phyloP scores from a whole-genome alignment of 1,284 basidiomycete species.

The Singerocomus inundabilis region DNA sequence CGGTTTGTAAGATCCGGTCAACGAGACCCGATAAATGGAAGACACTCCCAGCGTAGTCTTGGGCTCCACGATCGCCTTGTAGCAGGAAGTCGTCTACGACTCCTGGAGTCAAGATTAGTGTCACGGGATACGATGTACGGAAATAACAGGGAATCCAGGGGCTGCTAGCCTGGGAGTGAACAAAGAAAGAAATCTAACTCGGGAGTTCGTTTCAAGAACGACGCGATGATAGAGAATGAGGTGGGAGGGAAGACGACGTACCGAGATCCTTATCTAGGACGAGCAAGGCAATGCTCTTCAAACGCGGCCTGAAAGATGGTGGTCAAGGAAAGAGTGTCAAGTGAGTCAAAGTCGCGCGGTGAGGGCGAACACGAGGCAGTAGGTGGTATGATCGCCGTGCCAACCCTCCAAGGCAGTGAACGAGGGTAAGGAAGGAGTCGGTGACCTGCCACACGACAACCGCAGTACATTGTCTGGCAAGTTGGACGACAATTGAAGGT shows the following conservation, averaged over 20 bases:
- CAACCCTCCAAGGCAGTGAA: neutral
- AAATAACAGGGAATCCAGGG: constrained; percentile 8
- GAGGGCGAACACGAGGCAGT: constrained; percentile 28
- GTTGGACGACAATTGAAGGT: constrained; percentile 1
- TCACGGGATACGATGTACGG: constrained; percentile 2
- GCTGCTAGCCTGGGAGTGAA: neutral
- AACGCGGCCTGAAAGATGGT: constrained; percentile 6
- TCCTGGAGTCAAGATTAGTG: constrained; percentile 16
- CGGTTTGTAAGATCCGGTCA: constrained; percentile 23
- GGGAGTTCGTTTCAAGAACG: neutral
- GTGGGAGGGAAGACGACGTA: constrained; percentile 9
- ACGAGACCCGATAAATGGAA: constrained; percentile 22
- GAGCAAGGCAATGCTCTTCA: constrained; percentile 1
- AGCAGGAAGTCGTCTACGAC: constrained; percentile 11
- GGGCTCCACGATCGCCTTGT: constrained; percentile 9
- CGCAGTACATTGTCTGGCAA: constrained; percentile 3
- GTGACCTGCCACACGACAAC: neutral
- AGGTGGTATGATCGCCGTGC: constrained; percentile 6
- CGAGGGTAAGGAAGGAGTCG: neutral
- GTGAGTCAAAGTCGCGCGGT: constrained; percentile 12
- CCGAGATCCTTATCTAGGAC: constrained; percentile 23
- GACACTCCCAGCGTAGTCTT: constrained; percentile 17
- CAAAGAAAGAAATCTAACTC: neutral
- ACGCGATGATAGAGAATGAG: neutral
- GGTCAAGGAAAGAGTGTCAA: constrained; percentile 6